Percentiles rank a stretch among this genome's conserved stretches.
Evolutionary conservation across 164 flowering plant genomes (phyloP).

Genomic region (Stephania yunnanensis): DNA sequence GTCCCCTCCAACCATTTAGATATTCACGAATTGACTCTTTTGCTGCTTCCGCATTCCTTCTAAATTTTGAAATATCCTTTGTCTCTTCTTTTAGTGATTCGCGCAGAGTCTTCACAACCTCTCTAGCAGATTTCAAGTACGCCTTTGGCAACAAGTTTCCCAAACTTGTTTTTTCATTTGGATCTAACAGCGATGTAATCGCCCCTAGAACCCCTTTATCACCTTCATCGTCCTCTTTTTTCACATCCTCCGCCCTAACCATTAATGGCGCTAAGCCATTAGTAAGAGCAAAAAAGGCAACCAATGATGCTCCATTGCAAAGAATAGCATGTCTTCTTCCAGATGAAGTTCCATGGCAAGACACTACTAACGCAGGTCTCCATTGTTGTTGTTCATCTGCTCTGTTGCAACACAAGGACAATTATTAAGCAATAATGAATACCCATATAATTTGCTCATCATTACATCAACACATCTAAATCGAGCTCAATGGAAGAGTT

Average conservation of each 20-base stretch:
- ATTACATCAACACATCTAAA: too few relatives aligned
- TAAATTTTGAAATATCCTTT: slow-evolving; percentile 64
- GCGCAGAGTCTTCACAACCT: slow-evolving; percentile 76
- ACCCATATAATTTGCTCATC: neutral
- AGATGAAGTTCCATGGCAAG: slow-evolving; percentile 21
- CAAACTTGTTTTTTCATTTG: slow-evolving; percentile 83
- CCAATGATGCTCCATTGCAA: slow-evolving; percentile 25
- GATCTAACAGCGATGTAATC: slow-evolving; percentile 67
- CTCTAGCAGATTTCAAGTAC: slow-evolving; percentile 86
- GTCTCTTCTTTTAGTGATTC: slow-evolving; percentile 81
- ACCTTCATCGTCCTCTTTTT: slow-evolving; percentile 33
- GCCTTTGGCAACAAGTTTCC: slow-evolving; percentile 89
- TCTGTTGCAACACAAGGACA: slow-evolving; percentile 20
- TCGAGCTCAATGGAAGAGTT: too few relatives aligned
- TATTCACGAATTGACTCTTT: slow-evolving; percentile 88
- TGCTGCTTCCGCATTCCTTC: slow-evolving; percentile 90
- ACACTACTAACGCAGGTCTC: slow-evolving; percentile 16
- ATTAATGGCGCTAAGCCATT: slow-evolving; percentile 28
- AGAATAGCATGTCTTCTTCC: slow-evolving; percentile 27
- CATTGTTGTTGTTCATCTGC: slow-evolving; percentile 42
- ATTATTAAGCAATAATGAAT: slow-evolving; percentile 8
- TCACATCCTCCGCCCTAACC: slow-evolving; percentile 43
- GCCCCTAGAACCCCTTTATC: slow-evolving; percentile 55
- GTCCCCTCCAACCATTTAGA: slow-evolving; percentile 70
- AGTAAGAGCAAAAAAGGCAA: slow-evolving; percentile 29